Base-by-base conservation (phyloP, 2,329 filamentous ascomycete genomes). In the Monilinia fructicola region DNA sequence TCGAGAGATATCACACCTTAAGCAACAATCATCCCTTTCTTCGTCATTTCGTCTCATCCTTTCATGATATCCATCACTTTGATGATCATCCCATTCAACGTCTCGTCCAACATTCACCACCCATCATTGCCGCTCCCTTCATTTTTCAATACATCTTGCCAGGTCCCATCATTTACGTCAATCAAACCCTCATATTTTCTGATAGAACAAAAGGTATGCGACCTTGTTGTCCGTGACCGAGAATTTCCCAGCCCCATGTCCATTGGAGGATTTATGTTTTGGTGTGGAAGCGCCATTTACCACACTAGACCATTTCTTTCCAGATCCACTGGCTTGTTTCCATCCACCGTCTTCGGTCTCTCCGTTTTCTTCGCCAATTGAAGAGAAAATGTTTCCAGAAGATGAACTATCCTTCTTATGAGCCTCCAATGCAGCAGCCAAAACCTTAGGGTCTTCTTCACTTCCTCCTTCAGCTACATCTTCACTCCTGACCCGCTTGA, bases 121-220 rank as follows among this genome's bases (percentile, higher is more conserved):
- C 23, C 16, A 53, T 40, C 35, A 28, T 52, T 23, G 18, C 48
- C 40, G 31, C 26, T 28, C 26, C 21, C 31, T 59, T 59, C 54
- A 28, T 31, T 35, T n/a, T 21, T 21, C 52, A 40, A 46, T 55
- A 28, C 12, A 23, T 35, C 38, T 16, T 54, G n/a, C 18, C 50
- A 48, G 42, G 3, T 44, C 54, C 31, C 44, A 66, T 44, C 46
- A 42, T 54, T 54, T 31, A 31, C 46, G 44, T 38, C 46, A 53
- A 42, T 14, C 7, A 54, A 21, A 5, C 16, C 64, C 48, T 75
- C 68, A 75, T 69, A 76, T 75, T 68, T 71, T 76, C 81, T 97
- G 90, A 78, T 99, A 99, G 80, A 99, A 96, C 75, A 99, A 81
- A 71, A 99, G 87, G 79, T 99, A 99, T 4, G 95, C 95, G 67